Base-by-base conservation (phyloP, 352 stramenopile genomes). In the Pythium folliculosum region DNA sequence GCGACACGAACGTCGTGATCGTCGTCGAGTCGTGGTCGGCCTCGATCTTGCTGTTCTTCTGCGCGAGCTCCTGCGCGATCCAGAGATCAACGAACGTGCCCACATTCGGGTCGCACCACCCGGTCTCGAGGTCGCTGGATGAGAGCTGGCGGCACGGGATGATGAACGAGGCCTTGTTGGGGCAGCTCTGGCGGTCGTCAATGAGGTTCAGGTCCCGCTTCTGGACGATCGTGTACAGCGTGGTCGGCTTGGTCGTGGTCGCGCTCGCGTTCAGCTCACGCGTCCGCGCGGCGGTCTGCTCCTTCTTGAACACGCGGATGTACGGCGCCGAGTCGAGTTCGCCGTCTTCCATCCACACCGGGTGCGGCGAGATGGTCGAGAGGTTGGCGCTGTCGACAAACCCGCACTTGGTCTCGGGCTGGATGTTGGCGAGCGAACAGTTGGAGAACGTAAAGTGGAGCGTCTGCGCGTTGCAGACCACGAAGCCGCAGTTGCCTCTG, bases 91-190 rank as follows among this genome's bases (percentile, higher is more conserved):
- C 65, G 37, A 72, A 63, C 21, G 43, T 48, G 23, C 59, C 53
- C 0, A 44, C 6, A 0, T 19, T 54, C 23, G 65, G 65, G 30
- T 63, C 40, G 23, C 65, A 72, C 65, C 65, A 72, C 58, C 23
- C 40, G 1, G 38, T 57, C 10, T 37, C 2, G 27, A 50, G n/a
- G 51, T 60, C 59, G 7, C 19, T 5, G 27, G 58, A 2, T 1
- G 21, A 47, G 37, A 72, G 58, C 35, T 56, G 56, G n/a, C 65
- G 57, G 37, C 65, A 72, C 44, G 65, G 65, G 17, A 72, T 59
- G 44, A 72, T 72, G 58, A 72, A 72, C 44, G 65, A 44, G n/a
- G 65, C 43, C 52, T 72, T 72, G 58, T 66, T 63, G 6, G 65
- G 65, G 27, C 65, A 72, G 51, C 59, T 67, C 44, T 25, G 6